Evolutionary conservation across 1,139 yeast genomes (phyloP).

Genomic region (Taphrina betulina): DNA sequence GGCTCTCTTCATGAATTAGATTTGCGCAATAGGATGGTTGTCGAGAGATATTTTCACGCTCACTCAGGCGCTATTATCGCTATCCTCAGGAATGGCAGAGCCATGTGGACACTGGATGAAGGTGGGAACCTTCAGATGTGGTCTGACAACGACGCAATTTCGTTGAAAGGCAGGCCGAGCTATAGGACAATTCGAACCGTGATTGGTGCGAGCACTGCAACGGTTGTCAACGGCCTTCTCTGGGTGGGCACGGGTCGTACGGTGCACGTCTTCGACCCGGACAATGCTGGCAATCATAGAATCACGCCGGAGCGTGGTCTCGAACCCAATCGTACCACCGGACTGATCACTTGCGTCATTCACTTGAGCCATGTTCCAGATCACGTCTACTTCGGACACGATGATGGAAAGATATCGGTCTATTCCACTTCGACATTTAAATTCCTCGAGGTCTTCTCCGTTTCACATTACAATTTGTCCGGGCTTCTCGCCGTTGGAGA

Average conservation of each 20-base stretch:
- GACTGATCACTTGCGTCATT: constrained; percentile 45
- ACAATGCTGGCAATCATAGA: constrained; percentile 24
- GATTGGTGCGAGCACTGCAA: constrained; percentile 34
- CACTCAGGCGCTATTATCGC: constrained; percentile 43
- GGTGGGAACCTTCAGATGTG: constrained; percentile 48
- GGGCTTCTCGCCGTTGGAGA: constrained; percentile 44
- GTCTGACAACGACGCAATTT: constrained; percentile 37
- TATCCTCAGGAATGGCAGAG: constrained; percentile 40
- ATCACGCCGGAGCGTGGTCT: constrained; percentile 35
- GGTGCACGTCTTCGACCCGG: constrained; percentile 45
- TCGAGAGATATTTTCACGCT: constrained; percentile 41
- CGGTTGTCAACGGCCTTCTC: constrained; percentile 42
- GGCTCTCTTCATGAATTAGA: constrained; percentile 45
- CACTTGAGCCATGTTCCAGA: constrained; percentile 41
- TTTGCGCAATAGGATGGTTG: constrained; percentile 37
- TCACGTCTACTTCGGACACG: constrained; percentile 48
- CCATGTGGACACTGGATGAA: constrained; percentile 47
- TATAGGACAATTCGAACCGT: constrained; percentile 11
- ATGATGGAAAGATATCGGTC: constrained; percentile 48
- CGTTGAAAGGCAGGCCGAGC: constrained; percentile 7
- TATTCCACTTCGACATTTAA: constrained; percentile 41
- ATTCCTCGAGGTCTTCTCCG: constrained; percentile 44
- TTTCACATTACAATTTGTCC: constrained; percentile 44
- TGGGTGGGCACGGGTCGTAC: constrained; percentile 47
- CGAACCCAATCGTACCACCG: constrained; percentile 37